Evolutionary conservation across 176 grass and related monocot species (phyloP).

Genomic region (Bolboschoenus planiculmis): DNA sequence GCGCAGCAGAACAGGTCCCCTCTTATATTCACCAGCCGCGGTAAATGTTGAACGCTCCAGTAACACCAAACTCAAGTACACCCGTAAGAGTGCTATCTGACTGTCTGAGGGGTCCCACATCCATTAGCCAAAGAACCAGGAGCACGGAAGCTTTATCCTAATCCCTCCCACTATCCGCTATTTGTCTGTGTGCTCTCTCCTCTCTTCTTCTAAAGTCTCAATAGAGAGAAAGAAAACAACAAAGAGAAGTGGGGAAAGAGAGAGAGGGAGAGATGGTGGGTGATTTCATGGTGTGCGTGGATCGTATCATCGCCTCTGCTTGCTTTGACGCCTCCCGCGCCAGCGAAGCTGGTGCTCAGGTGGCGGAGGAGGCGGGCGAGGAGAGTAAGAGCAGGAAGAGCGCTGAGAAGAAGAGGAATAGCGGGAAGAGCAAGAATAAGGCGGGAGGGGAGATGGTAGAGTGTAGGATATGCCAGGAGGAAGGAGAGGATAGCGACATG

Average conservation of each 20-base stretch:
- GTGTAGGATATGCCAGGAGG: constrained; percentile 98
- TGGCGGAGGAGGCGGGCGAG: constrained; percentile 25
- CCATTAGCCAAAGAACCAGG: background rate
- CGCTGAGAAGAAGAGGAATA: constrained; percentile 19
- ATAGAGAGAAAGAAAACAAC: background rate
- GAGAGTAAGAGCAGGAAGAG: background rate
- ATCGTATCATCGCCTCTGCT: constrained; percentile 34
- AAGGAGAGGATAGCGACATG: constrained; percentile 75
- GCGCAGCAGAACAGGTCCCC: background rate
- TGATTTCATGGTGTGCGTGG: constrained; percentile 43
- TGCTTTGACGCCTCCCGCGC: constrained; percentile 31
- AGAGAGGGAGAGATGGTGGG: constrained; percentile 16
- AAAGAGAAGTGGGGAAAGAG: background rate
- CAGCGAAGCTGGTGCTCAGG: constrained; percentile 28
- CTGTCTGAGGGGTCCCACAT: background rate
- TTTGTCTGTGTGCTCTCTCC: background rate
- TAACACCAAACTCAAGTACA: background rate
- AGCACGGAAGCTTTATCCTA: background rate
- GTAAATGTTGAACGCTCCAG: constrained; percentile 1
- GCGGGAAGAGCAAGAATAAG: constrained; percentile 23
- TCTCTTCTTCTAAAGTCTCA: background rate
- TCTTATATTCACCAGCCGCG: background rate
- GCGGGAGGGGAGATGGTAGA: constrained; percentile 40
- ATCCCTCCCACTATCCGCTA: constrained; percentile 12
- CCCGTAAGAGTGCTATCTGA: background rate